These are phyloP conservation scores for Quercus parvula DNA, from an alignment of 306 rosid genomes.

Conservation along the genomic window DNA sequence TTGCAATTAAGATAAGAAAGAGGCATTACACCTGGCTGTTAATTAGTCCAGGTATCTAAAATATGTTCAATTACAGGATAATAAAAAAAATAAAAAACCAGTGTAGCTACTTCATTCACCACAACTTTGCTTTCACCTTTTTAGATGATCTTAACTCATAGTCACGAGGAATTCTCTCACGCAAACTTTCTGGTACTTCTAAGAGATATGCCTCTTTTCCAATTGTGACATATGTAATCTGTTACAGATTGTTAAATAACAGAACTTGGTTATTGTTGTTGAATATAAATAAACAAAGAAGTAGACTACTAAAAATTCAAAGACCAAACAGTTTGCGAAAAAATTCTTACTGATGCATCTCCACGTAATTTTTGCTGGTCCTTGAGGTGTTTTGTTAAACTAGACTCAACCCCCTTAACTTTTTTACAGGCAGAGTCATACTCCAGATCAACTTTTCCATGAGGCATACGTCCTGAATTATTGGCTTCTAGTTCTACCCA, in stretches of 20 bases:
- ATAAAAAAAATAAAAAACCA: not conserved
- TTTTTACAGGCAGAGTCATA: slow-evolving; percentile 78
- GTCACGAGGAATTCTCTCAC: slow-evolving; percentile 44
- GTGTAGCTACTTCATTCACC: slow-evolving; percentile 7
- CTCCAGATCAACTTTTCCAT: slow-evolving; percentile 67
- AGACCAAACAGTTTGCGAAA: not conserved
- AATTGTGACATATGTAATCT: slow-evolving; percentile 71
- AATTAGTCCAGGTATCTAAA: not conserved
- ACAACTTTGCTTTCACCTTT: slow-evolving; percentile 45
- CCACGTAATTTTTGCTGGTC: slow-evolving; percentile 67
- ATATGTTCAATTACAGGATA: not conserved
- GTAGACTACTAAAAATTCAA: slow-evolving; percentile 17
- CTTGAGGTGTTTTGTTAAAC: slow-evolving; percentile 54
- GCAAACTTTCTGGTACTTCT: slow-evolving; percentile 82
- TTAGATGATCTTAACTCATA: slow-evolving; percentile 79
- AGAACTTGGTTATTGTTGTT: not conserved
- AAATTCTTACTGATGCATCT: slow-evolving; percentile 53
- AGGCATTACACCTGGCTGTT: not conserved
- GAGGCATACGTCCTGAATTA: slow-evolving; percentile 90
- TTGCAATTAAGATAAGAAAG: not conserved
- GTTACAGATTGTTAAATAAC: slow-evolving; percentile 26
- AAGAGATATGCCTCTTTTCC: slow-evolving; percentile 79
- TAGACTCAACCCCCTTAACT: slow-evolving; percentile 56
- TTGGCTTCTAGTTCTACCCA: slow-evolving; percentile 77
- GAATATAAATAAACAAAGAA: not conserved